Base-by-base conservation (phyloP, 106 monocot genomes). In the Alisma plantagoaquatica region DNA sequence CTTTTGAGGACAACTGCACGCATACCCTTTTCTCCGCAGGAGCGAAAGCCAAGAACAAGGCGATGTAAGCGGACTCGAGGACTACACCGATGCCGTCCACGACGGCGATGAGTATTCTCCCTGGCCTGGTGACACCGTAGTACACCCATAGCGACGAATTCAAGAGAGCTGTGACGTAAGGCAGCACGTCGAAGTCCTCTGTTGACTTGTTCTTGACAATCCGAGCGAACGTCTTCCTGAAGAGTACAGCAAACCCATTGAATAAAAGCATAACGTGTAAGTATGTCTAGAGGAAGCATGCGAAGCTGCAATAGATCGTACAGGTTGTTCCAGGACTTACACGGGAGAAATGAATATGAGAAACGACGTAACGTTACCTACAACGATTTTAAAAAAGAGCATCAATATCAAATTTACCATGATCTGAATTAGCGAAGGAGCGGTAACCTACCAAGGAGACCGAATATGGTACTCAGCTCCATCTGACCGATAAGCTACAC, bases 221-320 rank as follows among this genome's bases (percentile, higher is more conserved):
- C 28, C 84, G 51, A 65, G 59, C 54, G 46, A 84, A 79, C n/a
- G 84, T 84, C 35, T 27, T 44, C 15, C 86, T 86, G 50, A 38
- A n/a, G n/a, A n/a, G n/a, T n/a, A n/a, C n/a, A n/a, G n/a, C n/a
- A n/a, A n/a, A n/a, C n/a, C n/a, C n/a, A n/a, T n/a, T n/a, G n/a
- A n/a, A n/a, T n/a, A n/a, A n/a, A n/a, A n/a, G n/a, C n/a, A n/a
- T n/a, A n/a, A n/a, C n/a, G n/a, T n/a, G n/a, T n/a, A n/a, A n/a
- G n/a, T n/a, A n/a, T n/a, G n/a, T 11, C 46, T 4, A 19, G 11
- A 18, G 4, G 20, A 19, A 8, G 46, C 4, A n/a, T 5, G n/a
- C 11, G 4, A 8, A 3, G 4, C 46, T 4, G 4, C 3, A 18
- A 19, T 3, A 24, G 1, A 48, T 9, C 23, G 21, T 6, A 48